These are phyloP conservation scores for Agaricales sp. DNA, from an alignment of 1,284 basidiomycete genomes.

Conservation along the genomic window DNA sequence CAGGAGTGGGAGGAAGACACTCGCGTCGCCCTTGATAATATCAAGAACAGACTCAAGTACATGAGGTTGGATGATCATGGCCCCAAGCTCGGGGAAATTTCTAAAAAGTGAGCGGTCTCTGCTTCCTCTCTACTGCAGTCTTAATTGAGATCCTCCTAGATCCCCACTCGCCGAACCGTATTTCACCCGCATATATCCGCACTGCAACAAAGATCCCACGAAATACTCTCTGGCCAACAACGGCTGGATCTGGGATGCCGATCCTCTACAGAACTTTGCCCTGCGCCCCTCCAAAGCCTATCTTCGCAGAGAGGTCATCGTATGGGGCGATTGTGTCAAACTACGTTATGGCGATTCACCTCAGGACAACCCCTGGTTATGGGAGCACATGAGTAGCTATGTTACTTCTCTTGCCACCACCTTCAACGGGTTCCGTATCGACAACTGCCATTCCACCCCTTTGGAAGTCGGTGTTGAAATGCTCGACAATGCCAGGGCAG, in stretches of 20 bases:
- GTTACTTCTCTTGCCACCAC: constrained; percentile 69
- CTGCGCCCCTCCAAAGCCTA: constrained; percentile 94
- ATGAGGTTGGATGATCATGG: constrained; percentile 75
- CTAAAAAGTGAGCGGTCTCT: constrained; percentile 43
- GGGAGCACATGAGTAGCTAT: constrained; percentile 89
- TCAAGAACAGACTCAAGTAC: constrained; percentile 72
- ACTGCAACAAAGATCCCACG: constrained; percentile 50
- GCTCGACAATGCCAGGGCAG: constrained; percentile 83
- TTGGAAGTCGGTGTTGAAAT: constrained; percentile 87
- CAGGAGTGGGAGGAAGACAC: constrained; percentile 78
- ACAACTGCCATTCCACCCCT: constrained; percentile 98
- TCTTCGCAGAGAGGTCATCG: constrained; percentile 91
- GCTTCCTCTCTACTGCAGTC: constrained; percentile 3
- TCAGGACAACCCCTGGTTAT: constrained; percentile 87
- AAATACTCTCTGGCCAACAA: constrained; percentile 89
- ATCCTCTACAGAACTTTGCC: constrained; percentile 93
- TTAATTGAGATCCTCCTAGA: constrained; percentile 27
- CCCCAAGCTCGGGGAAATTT: constrained; percentile 78
- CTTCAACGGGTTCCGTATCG: constrained; percentile 94
- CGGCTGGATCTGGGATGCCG: constrained; percentile 97
- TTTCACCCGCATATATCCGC: constrained; percentile 73
- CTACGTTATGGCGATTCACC: constrained; percentile 81
- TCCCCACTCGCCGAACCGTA: constrained; percentile 79
- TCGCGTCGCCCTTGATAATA: constrained; percentile 61
- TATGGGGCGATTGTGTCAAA: constrained; percentile 98